Evolutionary conservation across 2,329 filamentous ascomycete genomes (phyloP).

Genomic region (Phaeosphaeria sp.): DNA sequence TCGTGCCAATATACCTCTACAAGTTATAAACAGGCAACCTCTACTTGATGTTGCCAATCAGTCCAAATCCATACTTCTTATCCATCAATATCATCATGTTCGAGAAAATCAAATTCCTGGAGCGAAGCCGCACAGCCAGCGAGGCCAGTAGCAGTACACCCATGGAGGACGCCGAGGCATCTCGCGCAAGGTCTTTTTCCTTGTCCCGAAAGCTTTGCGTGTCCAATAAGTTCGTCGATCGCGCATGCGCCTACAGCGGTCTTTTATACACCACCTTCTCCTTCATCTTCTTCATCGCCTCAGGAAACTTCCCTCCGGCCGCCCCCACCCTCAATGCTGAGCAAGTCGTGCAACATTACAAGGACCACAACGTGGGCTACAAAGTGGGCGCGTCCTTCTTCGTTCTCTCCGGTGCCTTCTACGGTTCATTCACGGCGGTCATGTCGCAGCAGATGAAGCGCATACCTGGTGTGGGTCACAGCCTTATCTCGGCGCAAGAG

Average conservation of each 20-base stretch:
- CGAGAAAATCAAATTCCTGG: neutral
- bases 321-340: constrained; percentile 7
- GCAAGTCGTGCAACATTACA: constrained; percentile 12
- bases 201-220: neutral
- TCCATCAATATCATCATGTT: neutral
- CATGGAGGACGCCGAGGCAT: neutral
- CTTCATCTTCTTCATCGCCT: constrained; percentile 20
- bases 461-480: constrained; percentile 20
- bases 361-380: constrained; percentile 11
- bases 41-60: neutral
- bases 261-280: constrained; percentile 15
- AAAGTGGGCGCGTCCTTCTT: constrained; percentile 15
- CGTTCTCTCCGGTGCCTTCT: constrained; percentile 24
- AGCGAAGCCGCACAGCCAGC: neutral
- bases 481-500: constrained; percentile 15
- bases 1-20: neutral
- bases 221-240: constrained; percentile 12
- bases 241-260: constrained; percentile 13
- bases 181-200: neutral
- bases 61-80: neutral
- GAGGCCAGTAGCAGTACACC: neutral
- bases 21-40: neutral
- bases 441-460: constrained; percentile 29
- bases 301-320: constrained; percentile 16
- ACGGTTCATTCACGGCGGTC: constrained; percentile 22